Evolutionary conservation across 306 rosid genomes (phyloP), one percentile per base, ranked within the genome.

Genomic region (Sicyos baderoa): DNA sequence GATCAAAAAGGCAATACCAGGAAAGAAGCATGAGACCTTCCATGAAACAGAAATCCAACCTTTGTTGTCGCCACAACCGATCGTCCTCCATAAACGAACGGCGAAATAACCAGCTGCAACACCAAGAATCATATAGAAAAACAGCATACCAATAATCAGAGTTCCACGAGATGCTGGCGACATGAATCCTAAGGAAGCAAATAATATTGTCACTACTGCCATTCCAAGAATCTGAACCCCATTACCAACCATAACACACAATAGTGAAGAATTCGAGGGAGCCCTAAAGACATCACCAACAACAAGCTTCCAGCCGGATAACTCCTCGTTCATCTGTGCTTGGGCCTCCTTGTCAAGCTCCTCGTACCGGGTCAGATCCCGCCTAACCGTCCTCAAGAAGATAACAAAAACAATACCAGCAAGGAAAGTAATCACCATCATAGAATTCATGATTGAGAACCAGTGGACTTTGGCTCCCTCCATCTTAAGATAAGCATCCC

Each of bases 401-500:
- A 86, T 86, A 72, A 86, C 88, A 14, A 86, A 86, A 72, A 86
- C 91, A 71, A 86, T 86, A 71, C 91, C 91, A 71, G 91, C 91
- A 47, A 86, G 88, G 55, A 86, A 86, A 75, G 88, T 84, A 64
- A 86, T 82, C 77, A 86, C 88, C 91, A 86, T 84, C 18, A 86
- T 82, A 1, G 91, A 86, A 73, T 86, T 86, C 75, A 86, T 82
- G 71, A 86, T 86, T 0, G 91, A 86, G 77, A 86, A 86, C 91
- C 91, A 86, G 54, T 86, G 91, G 29, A 86, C 91, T 73, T 83
- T 86, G 58, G 91, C 82, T 49, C 91, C 91, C 76, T 86, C 88
- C 91, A 86, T 86, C 79, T 86, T 84, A 84, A 86, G 81, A 77
- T 86, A 86, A 64, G 91, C 91, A 80, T 86, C 88, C 88, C 91